Evolutionary conservation across 495 filamentous ascomycete species (phyloP).

Genomic region (Platismatia glauca): DNA sequence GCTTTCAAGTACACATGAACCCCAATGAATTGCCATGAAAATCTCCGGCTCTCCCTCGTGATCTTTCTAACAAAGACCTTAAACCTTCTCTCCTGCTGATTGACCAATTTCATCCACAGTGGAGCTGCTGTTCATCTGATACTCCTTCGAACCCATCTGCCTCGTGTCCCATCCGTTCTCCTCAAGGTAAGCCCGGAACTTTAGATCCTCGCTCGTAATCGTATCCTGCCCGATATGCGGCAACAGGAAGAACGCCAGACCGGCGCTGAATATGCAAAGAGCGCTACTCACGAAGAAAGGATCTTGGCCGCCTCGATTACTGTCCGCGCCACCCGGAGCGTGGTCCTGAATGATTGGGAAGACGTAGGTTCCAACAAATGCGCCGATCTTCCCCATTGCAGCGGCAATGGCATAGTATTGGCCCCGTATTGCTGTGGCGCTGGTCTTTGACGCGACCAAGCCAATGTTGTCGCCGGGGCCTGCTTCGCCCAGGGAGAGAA

Average conservation of each 20-base stretch:
- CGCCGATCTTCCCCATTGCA: constrained; percentile 77
- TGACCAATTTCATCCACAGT: constrained; percentile 14
- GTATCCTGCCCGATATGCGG: constrained; percentile 67
- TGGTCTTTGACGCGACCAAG: constrained; percentile 75
- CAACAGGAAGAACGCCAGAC: constrained; percentile 48
- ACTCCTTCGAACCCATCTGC: constrained; percentile 48
- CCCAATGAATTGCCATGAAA: neutral
- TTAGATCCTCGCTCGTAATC: constrained; percentile 58
- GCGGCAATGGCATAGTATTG: constrained; percentile 90
- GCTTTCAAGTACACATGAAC: neutral
- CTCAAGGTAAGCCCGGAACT: constrained; percentile 61
- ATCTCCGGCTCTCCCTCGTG: neutral
- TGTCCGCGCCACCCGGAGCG: constrained; percentile 49
- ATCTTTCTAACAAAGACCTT: neutral
- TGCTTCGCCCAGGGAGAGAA: constrained; percentile 73
- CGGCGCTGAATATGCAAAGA: constrained; percentile 55
- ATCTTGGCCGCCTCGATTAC: constrained; percentile 57
- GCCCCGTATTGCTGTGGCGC: constrained; percentile 75
- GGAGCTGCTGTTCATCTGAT: constrained; percentile 18
- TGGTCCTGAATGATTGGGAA: constrained; percentile 61
- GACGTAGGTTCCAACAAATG: constrained; percentile 80
- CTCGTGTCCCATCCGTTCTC: constrained; percentile 60
- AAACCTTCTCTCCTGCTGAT: constrained; percentile 2
- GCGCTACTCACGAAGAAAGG: constrained; percentile 67
- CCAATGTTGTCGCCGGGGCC: constrained; percentile 91